These are phyloP conservation scores for Phialophora chinensis DNA, from an alignment of 2,329 filamentous ascomycete species.

Conservation along the genomic window DNA sequence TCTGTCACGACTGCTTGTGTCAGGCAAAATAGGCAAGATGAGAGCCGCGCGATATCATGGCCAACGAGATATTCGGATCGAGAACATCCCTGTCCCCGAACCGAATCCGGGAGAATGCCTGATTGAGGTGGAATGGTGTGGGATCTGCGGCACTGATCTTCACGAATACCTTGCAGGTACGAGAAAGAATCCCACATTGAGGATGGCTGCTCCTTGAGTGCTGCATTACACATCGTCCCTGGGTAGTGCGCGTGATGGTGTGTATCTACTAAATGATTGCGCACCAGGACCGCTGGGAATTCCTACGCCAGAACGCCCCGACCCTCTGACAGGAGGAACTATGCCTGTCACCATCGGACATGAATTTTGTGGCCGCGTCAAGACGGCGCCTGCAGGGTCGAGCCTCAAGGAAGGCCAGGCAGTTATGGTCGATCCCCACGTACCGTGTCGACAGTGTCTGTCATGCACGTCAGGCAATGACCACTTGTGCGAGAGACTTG, in stretches of 20 bases:
- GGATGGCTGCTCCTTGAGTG: neutral
- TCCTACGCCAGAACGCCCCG: conserved; percentile 52
- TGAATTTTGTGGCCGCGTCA: conserved; percentile 58
- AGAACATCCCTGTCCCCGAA: conserved; percentile 50
- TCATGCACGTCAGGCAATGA: conserved; percentile 57
- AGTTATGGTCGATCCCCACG: conserved; percentile 59
- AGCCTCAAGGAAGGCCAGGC: conserved; percentile 53
- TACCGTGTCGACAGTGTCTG: conserved; percentile 58
- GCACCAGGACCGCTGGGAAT: conserved; percentile 47
- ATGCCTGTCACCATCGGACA: conserved; percentile 59
- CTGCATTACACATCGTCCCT: neutral
- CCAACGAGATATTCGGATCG: conserved; percentile 50
- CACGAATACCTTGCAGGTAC: conserved; percentile 51
- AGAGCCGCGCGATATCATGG: conserved; percentile 54
- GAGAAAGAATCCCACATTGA: conserved; percentile 4
- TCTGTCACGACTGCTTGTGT: too few relatives aligned
- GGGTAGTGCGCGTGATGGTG: neutral
- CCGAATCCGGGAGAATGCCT: conserved; percentile 50
- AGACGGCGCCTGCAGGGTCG: conserved; percentile 35
- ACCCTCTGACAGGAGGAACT: conserved; percentile 58
- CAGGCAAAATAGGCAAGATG: conserved; percentile 40
- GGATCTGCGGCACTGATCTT: conserved; percentile 43
- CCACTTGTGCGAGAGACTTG: conserved; percentile 60
- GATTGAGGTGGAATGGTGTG: conserved; percentile 39
- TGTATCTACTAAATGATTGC: too few relatives aligned